Evolutionary conservation across 2,329 filamentous ascomycete species (phyloP), one percentile per base, ranked within the genome.

Genomic region (Dactylellina sp.): DNA sequence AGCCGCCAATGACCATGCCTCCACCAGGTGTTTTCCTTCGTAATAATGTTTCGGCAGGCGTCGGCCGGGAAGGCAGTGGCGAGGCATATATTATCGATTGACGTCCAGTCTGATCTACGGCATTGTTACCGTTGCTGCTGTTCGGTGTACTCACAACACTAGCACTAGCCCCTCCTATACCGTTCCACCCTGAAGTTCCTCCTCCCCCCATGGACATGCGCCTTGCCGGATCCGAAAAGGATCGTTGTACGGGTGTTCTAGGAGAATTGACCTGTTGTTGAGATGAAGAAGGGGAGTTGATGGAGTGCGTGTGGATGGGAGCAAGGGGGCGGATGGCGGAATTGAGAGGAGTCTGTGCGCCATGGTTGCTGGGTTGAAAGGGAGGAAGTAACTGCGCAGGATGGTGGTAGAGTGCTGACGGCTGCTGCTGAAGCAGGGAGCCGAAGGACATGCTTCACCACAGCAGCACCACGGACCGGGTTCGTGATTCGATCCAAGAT

Each of bases 391-490:
- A 39, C 55, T 66, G 53, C 24, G 70, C 62, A 61, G 70, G 61
- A 60, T 74, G 70, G 35, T 55, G 61, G 49, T 66, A 55, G 70
- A 74, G 55, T 74, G 70, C 53, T 66, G 70, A 40, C 47, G 56
- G 70, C 61, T 72, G 60, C 61, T 72, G 60, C 61, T 74, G 70
- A 74, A 74, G 70, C 70, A 74, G 24, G 55, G 70, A 74, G 52
- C 61, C 70, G 61, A 74, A 74, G 62, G 70, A 74, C 70, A 74
- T 74, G 70, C 70, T 74, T 74, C 70, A 74, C 44, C 46, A 56
- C 53, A 42, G 37, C 53, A 57, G 37, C 53, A 57, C 18, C 53
- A 44, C 53, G 37, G 39, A 57, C 35, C 37, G 53, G 3, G 16
- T 42, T 39, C 20, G 35, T 42, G 9, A 22, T 39, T 35, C 52